Evolutionary conservation across 805 yeast species (phyloP), one percentile per base, ranked within the genome.

Genomic region (Spathaspora hagerdaliae): DNA sequence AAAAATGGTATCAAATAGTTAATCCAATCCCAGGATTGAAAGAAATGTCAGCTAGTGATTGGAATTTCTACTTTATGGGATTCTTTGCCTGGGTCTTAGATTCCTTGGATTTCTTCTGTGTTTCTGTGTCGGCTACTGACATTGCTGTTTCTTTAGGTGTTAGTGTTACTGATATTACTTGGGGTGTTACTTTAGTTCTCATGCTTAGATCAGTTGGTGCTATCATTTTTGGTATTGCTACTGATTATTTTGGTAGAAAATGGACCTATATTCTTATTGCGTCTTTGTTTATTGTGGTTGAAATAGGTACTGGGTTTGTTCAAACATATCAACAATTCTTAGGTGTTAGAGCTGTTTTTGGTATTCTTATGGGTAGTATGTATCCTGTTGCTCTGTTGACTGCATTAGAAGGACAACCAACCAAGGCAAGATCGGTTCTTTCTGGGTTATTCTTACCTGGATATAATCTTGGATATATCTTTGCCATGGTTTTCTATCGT

Each of bases 401-500:
- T 14, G 75, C 81, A 13, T 54, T 79, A 35, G 82, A 78, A 50
- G 82, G 76, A 58, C 69, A 78, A 52, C 82, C 83, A 10, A 55
- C 59, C 27, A 69, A 62, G 32, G 78, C 84, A 31, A 69, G 79
- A 63, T 84, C 87, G 39, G 70, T 82, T 46, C 63, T 83, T 40
- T 76, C 83, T 32, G 88, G 87, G 40, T 61, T 86, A 36, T 78
- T 88, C 59, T 96, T 87, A 64, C 85, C 87, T 60, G 96, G 96
- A 49, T 88, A 83, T 53, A 83, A 86, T 0, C 74, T 83, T 40
- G 90, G 90, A 24, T 83, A 82, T 54, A 64, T 83, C 26, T 58
- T 83, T 48, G 87, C 82, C 6, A 86, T 82, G 41, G 69, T 82
- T 24, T 83, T 82, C 66, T 77, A 78, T 49, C 71, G 88, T 59